phyloP scores from a whole-genome alignment of 1,284 basidiomycete species.

The Earliella scabrosa region DNA sequence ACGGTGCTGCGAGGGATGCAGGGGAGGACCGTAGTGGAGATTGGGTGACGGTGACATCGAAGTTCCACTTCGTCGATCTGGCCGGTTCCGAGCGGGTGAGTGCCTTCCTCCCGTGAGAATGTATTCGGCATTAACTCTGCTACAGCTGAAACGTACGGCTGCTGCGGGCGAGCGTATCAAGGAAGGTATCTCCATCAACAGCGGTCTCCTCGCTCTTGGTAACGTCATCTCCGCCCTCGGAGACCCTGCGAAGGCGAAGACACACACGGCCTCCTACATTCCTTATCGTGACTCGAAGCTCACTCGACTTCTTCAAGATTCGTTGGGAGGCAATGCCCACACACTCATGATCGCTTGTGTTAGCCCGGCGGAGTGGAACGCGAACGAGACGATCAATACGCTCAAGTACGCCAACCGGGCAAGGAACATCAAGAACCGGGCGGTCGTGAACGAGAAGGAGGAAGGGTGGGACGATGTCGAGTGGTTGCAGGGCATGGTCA shows the following conservation, averaged over 20 bases:
- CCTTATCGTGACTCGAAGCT: constrained; percentile 98
- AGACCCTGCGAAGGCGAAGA: constrained; percentile 85
- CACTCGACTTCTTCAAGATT: constrained; percentile 93
- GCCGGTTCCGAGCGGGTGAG: constrained; percentile 93
- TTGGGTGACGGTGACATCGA: constrained; percentile 90
- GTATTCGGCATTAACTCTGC: constrained; percentile 4
- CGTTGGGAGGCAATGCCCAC: constrained; percentile 97
- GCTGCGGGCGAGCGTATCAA: constrained; percentile 95
- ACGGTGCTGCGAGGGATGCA: constrained; percentile 33
- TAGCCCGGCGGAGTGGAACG: constrained; percentile 95
- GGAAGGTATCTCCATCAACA: constrained; percentile 97
- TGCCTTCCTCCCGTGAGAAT: constrained; percentile 12
- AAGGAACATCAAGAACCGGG: constrained; percentile 95
- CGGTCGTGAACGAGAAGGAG: constrained; percentile 92
- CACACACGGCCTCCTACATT: constrained; percentile 81
- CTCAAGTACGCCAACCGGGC: constrained; percentile 98
- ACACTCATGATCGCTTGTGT: constrained; percentile 99
- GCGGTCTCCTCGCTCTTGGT: constrained; percentile 93
- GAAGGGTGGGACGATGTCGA: constrained; percentile 99
- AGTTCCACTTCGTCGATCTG: constrained; percentile 98
- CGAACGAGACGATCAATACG: constrained; percentile 94
- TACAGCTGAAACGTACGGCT: constrained; percentile 87
- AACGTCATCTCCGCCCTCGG: constrained; percentile 98
- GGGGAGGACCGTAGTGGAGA: constrained; percentile 76
- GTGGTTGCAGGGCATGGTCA: constrained; percentile 88